These are phyloP conservation scores for Hansenula sp. DNA, from an alignment of 1,139 yeast species.

Conservation along the genomic window DNA sequence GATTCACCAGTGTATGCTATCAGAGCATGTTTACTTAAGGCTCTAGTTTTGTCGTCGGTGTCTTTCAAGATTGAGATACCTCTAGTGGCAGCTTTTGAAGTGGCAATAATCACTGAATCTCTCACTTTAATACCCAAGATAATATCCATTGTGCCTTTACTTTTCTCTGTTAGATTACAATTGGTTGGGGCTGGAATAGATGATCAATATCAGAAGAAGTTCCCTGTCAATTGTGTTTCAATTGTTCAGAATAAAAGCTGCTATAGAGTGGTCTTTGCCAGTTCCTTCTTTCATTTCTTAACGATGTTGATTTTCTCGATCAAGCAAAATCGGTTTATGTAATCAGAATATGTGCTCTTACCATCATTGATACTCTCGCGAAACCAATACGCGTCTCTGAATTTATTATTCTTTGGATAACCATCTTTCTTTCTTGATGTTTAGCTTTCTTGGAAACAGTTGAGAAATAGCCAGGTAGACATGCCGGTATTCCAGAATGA, in stretches of 20 bases:
- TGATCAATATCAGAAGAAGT: too few species aligned
- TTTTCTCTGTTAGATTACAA: not conserved
- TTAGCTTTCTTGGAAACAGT: not conserved
- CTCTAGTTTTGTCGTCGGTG: conserved; percentile 84
- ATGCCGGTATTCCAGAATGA: conserved; percentile 20
- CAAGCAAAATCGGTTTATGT: not conserved
- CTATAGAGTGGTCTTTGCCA: not conserved
- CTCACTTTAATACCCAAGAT: conserved; percentile 80
- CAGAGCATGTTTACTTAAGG: conserved; percentile 70
- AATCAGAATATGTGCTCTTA: not conserved
- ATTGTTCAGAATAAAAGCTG: not conserved
- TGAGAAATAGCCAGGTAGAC: not conserved
- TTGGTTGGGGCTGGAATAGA: not conserved
- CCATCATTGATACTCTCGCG: not conserved
- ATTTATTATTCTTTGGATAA: not conserved
- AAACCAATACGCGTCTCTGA: conserved; percentile 1
- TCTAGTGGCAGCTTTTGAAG: conserved; percentile 90
- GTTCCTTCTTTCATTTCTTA: not conserved
- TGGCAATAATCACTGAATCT: conserved; percentile 81
- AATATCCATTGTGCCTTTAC: conserved; percentile 62
- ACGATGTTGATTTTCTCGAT: conserved; percentile 1
- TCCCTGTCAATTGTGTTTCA: too few species aligned
- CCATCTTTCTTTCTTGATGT: too few species aligned
- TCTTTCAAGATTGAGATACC: conserved; percentile 88
- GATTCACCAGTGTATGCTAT: conserved; percentile 95